Conservation (phyloP, 345 rosid genomes). For the Lumnitzera littorea region DNA sequence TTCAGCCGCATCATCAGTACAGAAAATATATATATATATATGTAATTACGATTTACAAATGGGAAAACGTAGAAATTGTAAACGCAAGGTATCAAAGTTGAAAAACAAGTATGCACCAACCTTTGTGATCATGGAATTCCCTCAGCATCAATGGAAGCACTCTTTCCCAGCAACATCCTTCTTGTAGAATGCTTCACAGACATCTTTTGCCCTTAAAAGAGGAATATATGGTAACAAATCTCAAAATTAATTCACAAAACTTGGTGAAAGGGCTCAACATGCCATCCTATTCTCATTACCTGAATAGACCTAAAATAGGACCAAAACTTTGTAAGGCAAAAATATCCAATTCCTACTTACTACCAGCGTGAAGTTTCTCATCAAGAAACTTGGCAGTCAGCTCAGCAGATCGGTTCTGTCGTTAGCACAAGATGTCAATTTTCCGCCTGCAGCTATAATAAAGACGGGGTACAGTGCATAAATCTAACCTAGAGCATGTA, state of each 20-base stretch:
- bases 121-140: constrained; percentile 98
- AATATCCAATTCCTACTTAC: constrained; percentile 97
- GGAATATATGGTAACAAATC: neutral
- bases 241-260: neutral
- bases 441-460: neutral
- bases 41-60: neutral
- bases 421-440: constrained; percentile 1
- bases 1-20: constrained; percentile 55
- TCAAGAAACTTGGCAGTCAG: constrained; percentile 96
- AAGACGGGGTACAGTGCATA: too few species aligned
- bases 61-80: neutral
- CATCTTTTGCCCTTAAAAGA: constrained; percentile 83
- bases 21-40: constrained; percentile 21
- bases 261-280: too few species aligned
- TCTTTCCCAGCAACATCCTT: constrained; percentile 99
- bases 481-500: too few species aligned
- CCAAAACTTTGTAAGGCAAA: constrained; percentile 90
- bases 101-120: constrained; percentile 20
- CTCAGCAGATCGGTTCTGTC: constrained; percentile 96
- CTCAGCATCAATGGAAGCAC: constrained; percentile 98
- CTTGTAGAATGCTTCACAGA: constrained; percentile 95
- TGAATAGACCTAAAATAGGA: constrained; percentile 92
- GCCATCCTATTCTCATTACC: constrained; percentile 27
- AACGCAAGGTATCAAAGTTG: neutral
- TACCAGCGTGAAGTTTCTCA: constrained; percentile 98